Percentiles rank a stretch among this genome's conserved stretches.
Conservation (phyloP, 169 alveolate genomes). For the Plasmodium gonderi region DNA sequence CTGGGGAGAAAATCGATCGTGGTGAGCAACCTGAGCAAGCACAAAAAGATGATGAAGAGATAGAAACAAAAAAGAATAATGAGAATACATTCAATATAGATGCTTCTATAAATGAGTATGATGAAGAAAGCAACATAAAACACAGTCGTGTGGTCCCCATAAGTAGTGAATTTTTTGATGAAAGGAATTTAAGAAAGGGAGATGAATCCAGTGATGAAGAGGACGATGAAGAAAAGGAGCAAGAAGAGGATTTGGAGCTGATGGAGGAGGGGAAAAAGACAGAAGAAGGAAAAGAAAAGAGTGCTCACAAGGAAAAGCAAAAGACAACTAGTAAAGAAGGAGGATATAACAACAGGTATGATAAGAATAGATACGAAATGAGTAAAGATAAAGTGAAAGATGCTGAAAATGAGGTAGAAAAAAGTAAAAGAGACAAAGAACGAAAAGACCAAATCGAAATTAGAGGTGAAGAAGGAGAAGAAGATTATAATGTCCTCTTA, state of each 20-base stretch:
- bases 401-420: neutral
- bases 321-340: neutral
- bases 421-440: neutral
- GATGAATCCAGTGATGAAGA: slow-evolving; percentile 5
- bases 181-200: neutral
- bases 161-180: neutral
- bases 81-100: neutral
- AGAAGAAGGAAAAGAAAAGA: slow-evolving; percentile 15
- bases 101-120: neutral
- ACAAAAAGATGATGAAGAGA: neutral
- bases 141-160: neutral
- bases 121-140: neutral
- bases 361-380: neutral
- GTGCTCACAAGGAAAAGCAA: neutral
- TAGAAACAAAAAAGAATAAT: neutral
- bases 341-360: neutral
- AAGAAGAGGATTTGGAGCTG: neutral
- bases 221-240: neutral
- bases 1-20: neutral
- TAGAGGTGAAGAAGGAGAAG: slow-evolving; percentile 1
- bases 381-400: neutral
- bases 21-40: neutral
- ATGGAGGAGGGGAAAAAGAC: neutral
- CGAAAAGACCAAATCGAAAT: neutral
- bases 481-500: neutral